Evolutionary conservation across 495 filamentous ascomycete genomes (phyloP).

Genomic region (Cenococcum geophilum): DNA sequence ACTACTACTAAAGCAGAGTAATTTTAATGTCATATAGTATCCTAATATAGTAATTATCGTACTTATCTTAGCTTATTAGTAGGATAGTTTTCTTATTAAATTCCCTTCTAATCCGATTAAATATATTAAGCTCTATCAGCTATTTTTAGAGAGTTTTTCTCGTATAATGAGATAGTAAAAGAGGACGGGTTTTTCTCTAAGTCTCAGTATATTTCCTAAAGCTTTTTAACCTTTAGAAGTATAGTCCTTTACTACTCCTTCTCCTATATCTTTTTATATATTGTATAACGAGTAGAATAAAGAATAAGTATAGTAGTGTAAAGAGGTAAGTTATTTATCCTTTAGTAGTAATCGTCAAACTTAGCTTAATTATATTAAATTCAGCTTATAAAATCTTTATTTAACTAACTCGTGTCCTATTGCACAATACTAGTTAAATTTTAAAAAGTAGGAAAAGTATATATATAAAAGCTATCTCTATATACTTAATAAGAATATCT

Average conservation of each 20-base stretch:
- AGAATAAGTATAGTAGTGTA: not conserved
- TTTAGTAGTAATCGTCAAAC: not conserved
- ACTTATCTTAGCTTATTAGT: no score
- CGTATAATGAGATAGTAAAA: not conserved
- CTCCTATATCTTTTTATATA: not conserved
- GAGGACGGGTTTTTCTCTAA: not conserved
- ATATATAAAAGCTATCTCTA: no score
- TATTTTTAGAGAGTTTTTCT: no score
- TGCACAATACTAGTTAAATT: not conserved
- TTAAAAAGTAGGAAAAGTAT: not conserved
- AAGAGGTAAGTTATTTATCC: not conserved
- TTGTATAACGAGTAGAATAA: not conserved
- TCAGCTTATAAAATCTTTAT: no score
- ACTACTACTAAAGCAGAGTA: no score
- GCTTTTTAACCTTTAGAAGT: not conserved
- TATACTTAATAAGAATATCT: slow-evolving; percentile 1
- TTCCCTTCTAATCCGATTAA: not conserved
- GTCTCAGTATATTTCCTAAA: not conserved
- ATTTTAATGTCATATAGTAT: no score
- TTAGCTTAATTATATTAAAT: not conserved
- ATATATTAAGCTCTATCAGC: not conserved
- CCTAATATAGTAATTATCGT: no score
- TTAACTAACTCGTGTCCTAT: not conserved
- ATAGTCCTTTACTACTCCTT: not conserved
- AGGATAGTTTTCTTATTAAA: no score